phyloP scores from a whole-genome alignment of 2,329 filamentous ascomycete genomes.

The Cercospora sesami region DNA sequence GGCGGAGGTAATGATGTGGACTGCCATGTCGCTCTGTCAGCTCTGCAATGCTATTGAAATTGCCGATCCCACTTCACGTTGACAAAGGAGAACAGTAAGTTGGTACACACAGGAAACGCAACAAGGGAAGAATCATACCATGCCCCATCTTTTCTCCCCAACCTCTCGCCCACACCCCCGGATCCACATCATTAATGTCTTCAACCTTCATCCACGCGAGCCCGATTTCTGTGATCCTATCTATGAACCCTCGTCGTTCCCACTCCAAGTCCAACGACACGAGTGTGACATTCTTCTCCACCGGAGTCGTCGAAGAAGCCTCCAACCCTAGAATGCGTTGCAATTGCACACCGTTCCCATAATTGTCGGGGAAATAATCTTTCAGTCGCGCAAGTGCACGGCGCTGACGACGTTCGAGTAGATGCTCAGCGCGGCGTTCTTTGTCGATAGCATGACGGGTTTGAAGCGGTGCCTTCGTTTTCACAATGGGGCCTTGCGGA shows the following conservation, averaged over 20 bases:
- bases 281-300: constrained; percentile 7
- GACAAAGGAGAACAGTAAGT: neutral
- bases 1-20: constrained; percentile 9
- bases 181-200: constrained; percentile 1
- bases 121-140: constrained; percentile 1
- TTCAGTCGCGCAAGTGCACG: neutral
- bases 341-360: neutral
- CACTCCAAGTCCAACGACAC: constrained; percentile 18
- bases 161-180: neutral
- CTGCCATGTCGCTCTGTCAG: constrained; percentile 4
- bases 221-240: constrained; percentile 15
- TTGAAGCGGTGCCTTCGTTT: neutral
- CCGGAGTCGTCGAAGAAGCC: neutral
- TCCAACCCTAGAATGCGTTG: neutral
- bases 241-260: neutral
- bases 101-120: neutral
- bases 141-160: constrained; percentile 20
- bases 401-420: neutral
- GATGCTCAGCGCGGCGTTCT: neutral
- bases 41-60: neutral
- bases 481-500: neutral
- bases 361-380: neutral
- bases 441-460: neutral
- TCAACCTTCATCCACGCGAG: constrained; percentile 6
- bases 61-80: neutral